A percentile compares a stretch with the other conserved stretches of the same genome.
Conservation (phyloP, 306 rosid genomes). For the Mimosa bimucronata region DNA sequence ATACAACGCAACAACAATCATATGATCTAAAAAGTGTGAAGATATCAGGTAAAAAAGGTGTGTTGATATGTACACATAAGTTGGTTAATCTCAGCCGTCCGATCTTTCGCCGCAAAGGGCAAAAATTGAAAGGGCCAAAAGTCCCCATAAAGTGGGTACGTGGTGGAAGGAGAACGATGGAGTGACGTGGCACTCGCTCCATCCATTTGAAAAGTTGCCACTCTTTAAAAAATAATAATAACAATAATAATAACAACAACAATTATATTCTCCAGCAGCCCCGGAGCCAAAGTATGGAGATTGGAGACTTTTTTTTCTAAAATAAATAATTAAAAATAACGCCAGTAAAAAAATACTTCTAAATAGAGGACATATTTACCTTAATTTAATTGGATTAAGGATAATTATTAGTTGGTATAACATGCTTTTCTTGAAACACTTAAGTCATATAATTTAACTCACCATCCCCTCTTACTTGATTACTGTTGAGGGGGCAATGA, state of each 20-base stretch:
- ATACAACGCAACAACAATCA: no score
- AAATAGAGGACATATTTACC: no score
- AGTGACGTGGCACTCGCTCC: neutral
- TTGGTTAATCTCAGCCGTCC: neutral
- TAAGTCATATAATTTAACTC: no score
- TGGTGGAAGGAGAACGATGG: constrained; percentile 18
- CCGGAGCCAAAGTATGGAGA: neutral
- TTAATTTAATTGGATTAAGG: no score
- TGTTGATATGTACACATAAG: neutral
- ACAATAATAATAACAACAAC: neutral
- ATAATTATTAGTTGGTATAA: no score
- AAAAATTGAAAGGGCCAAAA: neutral
- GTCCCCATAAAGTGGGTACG: constrained; percentile 23
- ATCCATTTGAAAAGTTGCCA: constrained; percentile 39
- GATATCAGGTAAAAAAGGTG: no score
- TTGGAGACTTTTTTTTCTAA: neutral
- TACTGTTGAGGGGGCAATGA: no score
- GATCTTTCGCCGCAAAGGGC: neutral
- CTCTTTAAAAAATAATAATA: constrained; percentile 10
- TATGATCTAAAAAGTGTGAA: no score
- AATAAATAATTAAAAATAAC: neutral
- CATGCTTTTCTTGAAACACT: no score
- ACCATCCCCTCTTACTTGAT: no score
- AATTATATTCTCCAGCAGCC: neutral
- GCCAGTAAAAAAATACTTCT: no score